These are phyloP conservation scores for Acacia melanoxylon DNA, from an alignment of 306 rosid genomes.

Conservation along the genomic window DNA sequence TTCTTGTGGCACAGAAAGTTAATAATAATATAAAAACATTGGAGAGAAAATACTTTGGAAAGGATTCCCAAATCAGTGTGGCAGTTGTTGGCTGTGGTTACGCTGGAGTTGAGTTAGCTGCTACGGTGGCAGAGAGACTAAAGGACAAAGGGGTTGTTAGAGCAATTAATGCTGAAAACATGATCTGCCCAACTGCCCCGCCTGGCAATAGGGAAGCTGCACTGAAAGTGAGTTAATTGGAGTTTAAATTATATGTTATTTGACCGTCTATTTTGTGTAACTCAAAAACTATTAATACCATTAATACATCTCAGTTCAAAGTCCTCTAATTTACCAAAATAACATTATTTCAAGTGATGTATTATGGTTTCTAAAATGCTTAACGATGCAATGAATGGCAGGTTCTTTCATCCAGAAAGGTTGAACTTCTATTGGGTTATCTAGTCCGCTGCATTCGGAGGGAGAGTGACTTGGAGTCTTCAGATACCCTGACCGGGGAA, in stretches of 20 bases:
- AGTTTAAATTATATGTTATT: slow-evolving; percentile 21
- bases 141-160: slow-evolving; percentile 76
- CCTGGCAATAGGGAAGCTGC: slow-evolving; percentile 91
- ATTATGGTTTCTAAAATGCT: slow-evolving; percentile 31
- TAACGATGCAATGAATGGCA: slow-evolving; percentile 35
- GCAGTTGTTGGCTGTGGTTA: slow-evolving; percentile 98
- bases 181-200: slow-evolving; percentile 79
- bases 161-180: slow-evolving; percentile 72
- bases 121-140: slow-evolving; percentile 87
- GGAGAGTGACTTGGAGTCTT: slow-evolving; percentile 45
- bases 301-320: background rate
- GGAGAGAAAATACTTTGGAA: slow-evolving; percentile 79
- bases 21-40: slow-evolving; percentile 60
- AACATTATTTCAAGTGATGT: background rate
- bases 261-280: slow-evolving; percentile 7
- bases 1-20: slow-evolving; percentile 61
- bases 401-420: slow-evolving; percentile 87
- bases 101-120: slow-evolving; percentile 93
- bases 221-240: slow-evolving; percentile 60
- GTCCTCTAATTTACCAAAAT: slow-evolving; percentile 4
- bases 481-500: slow-evolving; percentile 32
- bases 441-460: slow-evolving; percentile 66
- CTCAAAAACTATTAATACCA: background rate
- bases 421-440: slow-evolving; percentile 83
- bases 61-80: slow-evolving; percentile 67